These are phyloP conservation scores for Solanum tarijense DNA, from an alignment of 257 asterid species.

Conservation along the genomic window DNA sequence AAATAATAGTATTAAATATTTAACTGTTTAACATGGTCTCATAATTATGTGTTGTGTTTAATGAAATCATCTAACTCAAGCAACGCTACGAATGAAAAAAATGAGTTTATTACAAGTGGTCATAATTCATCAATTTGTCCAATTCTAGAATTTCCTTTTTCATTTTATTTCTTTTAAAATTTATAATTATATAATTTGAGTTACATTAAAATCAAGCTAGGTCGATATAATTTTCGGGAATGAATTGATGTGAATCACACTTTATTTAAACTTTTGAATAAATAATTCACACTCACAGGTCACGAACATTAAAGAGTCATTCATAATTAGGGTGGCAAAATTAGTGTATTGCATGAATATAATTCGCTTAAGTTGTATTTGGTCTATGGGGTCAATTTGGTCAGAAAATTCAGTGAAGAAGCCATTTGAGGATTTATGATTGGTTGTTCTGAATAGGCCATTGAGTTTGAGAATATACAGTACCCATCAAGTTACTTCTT, in stretches of 20 bases:
- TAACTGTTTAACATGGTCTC: background rate
- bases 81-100: background rate
- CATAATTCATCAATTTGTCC: background rate
- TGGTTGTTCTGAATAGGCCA: background rate
- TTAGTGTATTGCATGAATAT: background rate
- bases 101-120: background rate
- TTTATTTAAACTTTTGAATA: background rate
- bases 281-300: background rate
- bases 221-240: background rate
- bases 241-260: background rate
- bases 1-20: background rate
- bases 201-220: background rate
- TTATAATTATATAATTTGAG: background rate
- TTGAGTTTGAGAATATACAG: background rate
- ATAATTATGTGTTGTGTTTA: background rate
- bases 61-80: background rate
- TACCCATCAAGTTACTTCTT: background rate
- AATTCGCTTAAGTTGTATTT: background rate
- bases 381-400: background rate
- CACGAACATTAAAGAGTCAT: background rate
- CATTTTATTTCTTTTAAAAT: background rate
- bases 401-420: background rate
- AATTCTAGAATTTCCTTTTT: background rate
- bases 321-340: background rate
- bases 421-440: background rate